A percentile compares a stretch with the other conserved stretches of the same genome.
Evolutionary conservation across 495 filamentous ascomycete genomes (phyloP).

Genomic region (Aspergillus sclerotioniger): DNA sequence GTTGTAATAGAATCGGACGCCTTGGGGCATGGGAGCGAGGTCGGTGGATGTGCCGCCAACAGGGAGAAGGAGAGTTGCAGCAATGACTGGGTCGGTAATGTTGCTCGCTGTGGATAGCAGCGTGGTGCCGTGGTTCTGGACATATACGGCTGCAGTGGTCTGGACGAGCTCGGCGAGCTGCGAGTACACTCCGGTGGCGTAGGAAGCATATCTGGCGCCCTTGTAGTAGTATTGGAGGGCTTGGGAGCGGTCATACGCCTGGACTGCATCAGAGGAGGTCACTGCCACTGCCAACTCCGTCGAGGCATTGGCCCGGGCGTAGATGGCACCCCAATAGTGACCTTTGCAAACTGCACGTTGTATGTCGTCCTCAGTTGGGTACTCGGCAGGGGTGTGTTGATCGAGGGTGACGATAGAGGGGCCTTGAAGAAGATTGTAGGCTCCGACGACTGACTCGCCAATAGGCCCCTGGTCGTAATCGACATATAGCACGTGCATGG

Average conservation of each 20-base stretch:
- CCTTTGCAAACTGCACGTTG: constrained; percentile 32
- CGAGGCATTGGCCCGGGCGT: constrained; percentile 29
- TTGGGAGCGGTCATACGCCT: constrained; percentile 15
- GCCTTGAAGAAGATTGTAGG: constrained; percentile 32
- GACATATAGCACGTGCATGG: constrained; percentile 37
- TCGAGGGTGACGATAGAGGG: constrained; percentile 32
- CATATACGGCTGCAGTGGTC: constrained; percentile 29
- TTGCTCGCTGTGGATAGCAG: constrained; percentile 14
- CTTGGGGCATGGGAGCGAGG: constrained; percentile 41
- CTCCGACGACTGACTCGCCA: constrained; percentile 32
- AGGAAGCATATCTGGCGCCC: constrained; percentile 40
- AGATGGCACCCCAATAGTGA: constrained; percentile 41
- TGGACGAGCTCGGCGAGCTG: constrained; percentile 28
- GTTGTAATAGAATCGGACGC: constrained; percentile 43
- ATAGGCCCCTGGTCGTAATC: constrained; percentile 47
- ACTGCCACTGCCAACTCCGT: constrained; percentile 15
- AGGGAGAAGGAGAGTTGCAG: constrained; percentile 38
- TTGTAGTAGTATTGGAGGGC: constrained; percentile 44
- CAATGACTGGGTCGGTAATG: constrained; percentile 17
- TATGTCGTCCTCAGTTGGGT: constrained; percentile 21
- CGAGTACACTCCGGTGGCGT: constrained; percentile 6
- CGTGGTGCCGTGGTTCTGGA: constrained; percentile 26
- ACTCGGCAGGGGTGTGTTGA: constrained; percentile 19
- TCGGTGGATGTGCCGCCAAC: constrained; percentile 33
- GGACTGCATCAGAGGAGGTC: constrained; percentile 21